phyloP scores from a whole-genome alignment of 768 basidiomycete species.

The Boletus edulis region DNA sequence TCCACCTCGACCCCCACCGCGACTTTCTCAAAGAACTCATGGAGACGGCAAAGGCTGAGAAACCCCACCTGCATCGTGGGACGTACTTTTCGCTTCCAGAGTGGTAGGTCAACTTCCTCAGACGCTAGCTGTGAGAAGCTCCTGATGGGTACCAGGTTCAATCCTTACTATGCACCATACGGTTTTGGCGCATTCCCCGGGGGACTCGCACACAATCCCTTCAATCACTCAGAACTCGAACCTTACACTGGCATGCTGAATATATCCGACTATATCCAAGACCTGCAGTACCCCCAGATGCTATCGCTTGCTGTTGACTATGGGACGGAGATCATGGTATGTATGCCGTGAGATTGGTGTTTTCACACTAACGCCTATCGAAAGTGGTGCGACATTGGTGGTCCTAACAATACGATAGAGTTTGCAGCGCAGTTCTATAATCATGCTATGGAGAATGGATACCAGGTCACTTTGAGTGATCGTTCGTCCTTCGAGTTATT shows the following conservation, averaged over 20 bases:
- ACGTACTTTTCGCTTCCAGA: conserved; percentile 59
- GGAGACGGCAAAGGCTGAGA: conserved; percentile 45
- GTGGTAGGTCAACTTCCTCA: conserved; percentile 34
- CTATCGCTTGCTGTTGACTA: conserved; percentile 44
- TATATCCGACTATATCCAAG: conserved; percentile 51
- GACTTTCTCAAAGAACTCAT: conserved; percentile 53
- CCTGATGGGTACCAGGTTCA: conserved; percentile 40
- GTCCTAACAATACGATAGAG: conserved; percentile 43
- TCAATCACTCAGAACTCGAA: conserved; percentile 44
- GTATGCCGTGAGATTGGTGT: conserved; percentile 1
- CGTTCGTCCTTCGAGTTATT: conserved; percentile 23
- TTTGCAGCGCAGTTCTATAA: conserved; percentile 48
- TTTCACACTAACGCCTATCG: conserved; percentile 4
- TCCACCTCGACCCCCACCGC: conserved; percentile 47
- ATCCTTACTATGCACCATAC: conserved; percentile 50
- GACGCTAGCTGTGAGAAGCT: background rate
- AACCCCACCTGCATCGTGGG: conserved; percentile 51
- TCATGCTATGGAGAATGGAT: conserved; percentile 37
- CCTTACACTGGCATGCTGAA: conserved; percentile 51
- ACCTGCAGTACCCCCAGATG: conserved; percentile 54
- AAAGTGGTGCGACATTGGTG: conserved; percentile 60
- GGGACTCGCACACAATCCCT: conserved; percentile 50
- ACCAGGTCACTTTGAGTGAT: conserved; percentile 48
- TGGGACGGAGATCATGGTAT: conserved; percentile 54
- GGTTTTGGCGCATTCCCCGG: conserved; percentile 55